A percentile compares a stretch with the other conserved stretches of the same genome.
Conservation (phyloP, 2,329 filamentous ascomycete species). For the Pyrenophora seminiperda region DNA sequence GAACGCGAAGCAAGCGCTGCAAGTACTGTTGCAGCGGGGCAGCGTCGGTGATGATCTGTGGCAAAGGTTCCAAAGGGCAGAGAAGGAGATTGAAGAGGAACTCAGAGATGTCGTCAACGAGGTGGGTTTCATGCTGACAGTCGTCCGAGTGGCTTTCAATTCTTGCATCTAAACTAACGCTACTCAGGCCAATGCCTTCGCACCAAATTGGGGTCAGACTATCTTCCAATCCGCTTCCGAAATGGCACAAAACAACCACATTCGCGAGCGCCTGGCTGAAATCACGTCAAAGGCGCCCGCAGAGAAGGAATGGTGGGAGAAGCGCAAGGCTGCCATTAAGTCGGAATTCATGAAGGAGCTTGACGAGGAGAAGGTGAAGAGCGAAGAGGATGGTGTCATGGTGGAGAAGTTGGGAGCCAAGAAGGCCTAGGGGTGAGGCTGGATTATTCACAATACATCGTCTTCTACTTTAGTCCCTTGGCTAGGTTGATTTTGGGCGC, state of each 20-base stretch:
- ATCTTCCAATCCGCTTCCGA: conserved; percentile 99
- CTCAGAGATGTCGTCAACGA: conserved; percentile 91
- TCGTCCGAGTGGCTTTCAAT: background rate
- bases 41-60: conserved; percentile 96
- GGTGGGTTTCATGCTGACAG: conserved; percentile 58
- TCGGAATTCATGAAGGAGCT: conserved; percentile 84
- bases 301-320: conserved; percentile 93
- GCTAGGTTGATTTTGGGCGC: background rate
- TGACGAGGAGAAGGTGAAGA: conserved; percentile 59
- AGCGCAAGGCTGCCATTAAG: conserved; percentile 74
- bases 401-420: conserved; percentile 14
- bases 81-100: conserved; percentile 98
- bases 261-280: conserved; percentile 76
- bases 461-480: background rate
- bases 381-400: conserved; percentile 26
- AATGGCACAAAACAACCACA: conserved; percentile 81
- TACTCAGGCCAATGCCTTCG: conserved; percentile 82
- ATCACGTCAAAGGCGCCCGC: conserved; percentile 71
- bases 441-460: background rate
- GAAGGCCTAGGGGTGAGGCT: background rate
- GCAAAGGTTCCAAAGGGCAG: conserved; percentile 87
- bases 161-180: conserved; percentile 7
- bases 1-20: conserved; percentile 84
- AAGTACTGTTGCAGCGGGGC: conserved; percentile 80
- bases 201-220: conserved; percentile 84